Base-by-base conservation (phyloP, 345 rosid species). In the Firmiana major region DNA sequence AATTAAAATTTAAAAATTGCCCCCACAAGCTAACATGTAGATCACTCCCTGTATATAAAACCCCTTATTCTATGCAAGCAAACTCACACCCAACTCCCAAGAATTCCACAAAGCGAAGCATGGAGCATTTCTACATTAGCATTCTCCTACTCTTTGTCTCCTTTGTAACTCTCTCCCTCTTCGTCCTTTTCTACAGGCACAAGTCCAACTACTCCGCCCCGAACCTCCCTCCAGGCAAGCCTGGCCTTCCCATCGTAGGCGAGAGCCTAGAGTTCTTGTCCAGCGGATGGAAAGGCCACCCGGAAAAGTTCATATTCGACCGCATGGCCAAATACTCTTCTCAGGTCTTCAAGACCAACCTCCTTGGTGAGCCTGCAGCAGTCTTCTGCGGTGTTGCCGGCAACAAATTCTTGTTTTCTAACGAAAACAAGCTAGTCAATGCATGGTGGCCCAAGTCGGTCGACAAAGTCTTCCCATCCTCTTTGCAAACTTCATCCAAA, bases 361-460 rank as follows among this genome's bases (percentile, higher is more conserved):
- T 83, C 22, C 63, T 84, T 11, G 79, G 81, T 0, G 75, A 85
- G 42, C 83, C 88, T 1, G 79, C 82, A 0, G 86, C 73, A 0
- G 85, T 85, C 45, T 40, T 85, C 8, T 75, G 85, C 1, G 90
- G 90, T 9, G 76, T 83, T 3, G 82, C 79, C 0, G 81, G 86
- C 3, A 80, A 85, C 81, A 85, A 77, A 77, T 82, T 87, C 74
- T 63, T 87, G 71, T 85, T 81, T 78, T 83, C 88, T 7, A 85
- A 87, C 2, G 90, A 87, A 67, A 80, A 81, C 58, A 87, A 82
- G 55, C 75, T 80, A 0, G 87, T 87, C 28, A 76, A 53, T 2
- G 59, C 84, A 1, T 84, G 90, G 88, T 87, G 86, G 88, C 88
- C 87, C 0, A 83, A 78, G 36, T 81, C 88, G 0, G 87, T 87